These are phyloP conservation scores for Aspergillus chevalieri DNA, from an alignment of 2,329 filamentous ascomycete species.

Conservation along the genomic window DNA sequence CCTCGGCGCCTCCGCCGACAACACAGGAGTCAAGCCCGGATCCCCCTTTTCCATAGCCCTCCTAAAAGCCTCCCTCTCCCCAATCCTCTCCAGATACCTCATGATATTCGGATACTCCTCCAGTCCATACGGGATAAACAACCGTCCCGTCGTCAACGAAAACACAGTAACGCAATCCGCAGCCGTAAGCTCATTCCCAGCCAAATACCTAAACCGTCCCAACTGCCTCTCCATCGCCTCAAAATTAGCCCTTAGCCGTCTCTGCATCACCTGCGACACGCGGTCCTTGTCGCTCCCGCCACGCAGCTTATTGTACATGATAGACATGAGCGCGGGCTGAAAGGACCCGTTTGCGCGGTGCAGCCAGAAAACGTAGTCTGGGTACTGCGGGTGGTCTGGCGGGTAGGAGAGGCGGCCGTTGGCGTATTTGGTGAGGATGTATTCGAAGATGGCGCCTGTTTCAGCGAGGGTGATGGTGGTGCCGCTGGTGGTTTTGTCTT, in stretches of 20 bases:
- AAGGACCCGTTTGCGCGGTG: constrained; percentile 51
- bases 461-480: constrained; percentile 53
- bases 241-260: constrained; percentile 36
- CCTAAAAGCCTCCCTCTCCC: constrained; percentile 42
- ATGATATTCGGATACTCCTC: constrained; percentile 40
- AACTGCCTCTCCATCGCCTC: constrained; percentile 47
- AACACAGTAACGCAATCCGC: constrained; percentile 62
- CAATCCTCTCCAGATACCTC: constrained; percentile 42
- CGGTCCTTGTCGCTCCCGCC: constrained; percentile 21
- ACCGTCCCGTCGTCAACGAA: constrained; percentile 55
- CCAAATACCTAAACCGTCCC: constrained; percentile 47
- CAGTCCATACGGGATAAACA: constrained; percentile 44
- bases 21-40: constrained; percentile 36
- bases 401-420: constrained; percentile 44
- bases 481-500: constrained; percentile 39
- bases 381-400: constrained; percentile 46
- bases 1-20: too few species aligned
- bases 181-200: constrained; percentile 56
- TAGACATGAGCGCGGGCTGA: constrained; percentile 33
- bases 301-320: constrained; percentile 28
- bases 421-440: constrained; percentile 53
- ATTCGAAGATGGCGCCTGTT: constrained; percentile 55
- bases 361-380: constrained; percentile 61
- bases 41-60: constrained; percentile 47
- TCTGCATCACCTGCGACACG: constrained; percentile 22